Evolutionary conservation across 306 rosid species (phyloP), one percentile per base, ranked within the genome.

Genomic region (Cucurbita moschata): DNA sequence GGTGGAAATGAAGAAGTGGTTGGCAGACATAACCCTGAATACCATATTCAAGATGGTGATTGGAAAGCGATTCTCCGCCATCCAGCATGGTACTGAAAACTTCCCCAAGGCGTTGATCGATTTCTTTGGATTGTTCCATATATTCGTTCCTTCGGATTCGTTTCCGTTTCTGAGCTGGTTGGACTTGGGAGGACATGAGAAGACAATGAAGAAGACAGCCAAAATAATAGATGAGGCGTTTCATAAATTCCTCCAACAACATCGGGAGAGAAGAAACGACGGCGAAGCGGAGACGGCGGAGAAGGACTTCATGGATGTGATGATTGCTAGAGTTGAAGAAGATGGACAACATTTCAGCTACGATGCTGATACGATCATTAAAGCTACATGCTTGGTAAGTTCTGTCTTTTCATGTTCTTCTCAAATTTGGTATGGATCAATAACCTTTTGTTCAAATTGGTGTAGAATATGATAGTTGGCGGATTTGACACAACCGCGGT

Each of bases 131-230:
- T 67, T 85, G 38, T 85, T 83, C 10, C 85, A 88, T 1, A 74
- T 85, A 14, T 87, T 83, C 26, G 82, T 82, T 19, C 88, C 86
- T 13, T 81, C 87, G 0, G 90, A 89, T 23, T 86, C 87, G 1
- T 58, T 89, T 73, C 87, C 92, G 1, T 89, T 78, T 64, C 51
- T 89, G 53, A 49, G 84, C 8, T 87, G 89, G 88, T 58, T 87
- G 15, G 91, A 85, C 72, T 72, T 85, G 59, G 77, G 75, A 76
- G 91, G 91, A 12, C 85, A 83, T 44, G 86, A 84, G 74, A 86
- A 9, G 77, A 82, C 89, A 0, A 86, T 88, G 94, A 88, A 84
- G 81, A 84, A 76, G 69, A 86, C 90, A 1, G 85, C 89, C 0
- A 75, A 50, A 61, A 84, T 86, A 30, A 50, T 88, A 14, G 91